phyloP scores from a whole-genome alignment of 768 basidiomycete species.

The Favolaschia claudopus region DNA sequence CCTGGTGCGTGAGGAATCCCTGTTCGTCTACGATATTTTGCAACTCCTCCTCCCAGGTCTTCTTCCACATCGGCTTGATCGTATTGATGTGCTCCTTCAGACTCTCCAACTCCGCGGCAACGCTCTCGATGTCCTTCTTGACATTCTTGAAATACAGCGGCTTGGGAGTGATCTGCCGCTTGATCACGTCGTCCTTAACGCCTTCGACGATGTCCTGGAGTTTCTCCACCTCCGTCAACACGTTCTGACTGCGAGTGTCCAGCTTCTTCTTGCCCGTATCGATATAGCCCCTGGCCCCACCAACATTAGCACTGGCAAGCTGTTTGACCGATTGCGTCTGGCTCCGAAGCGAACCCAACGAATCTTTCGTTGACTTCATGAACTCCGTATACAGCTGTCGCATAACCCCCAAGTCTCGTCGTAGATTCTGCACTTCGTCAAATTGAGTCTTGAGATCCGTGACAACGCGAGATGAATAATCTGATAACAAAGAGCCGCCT shows the following conservation, averaged over 20 bases:
- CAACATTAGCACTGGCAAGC: conserved; percentile 81
- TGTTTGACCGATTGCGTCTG: conserved; percentile 92
- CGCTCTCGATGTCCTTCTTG: conserved; percentile 72
- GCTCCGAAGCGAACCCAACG: conserved; percentile 75
- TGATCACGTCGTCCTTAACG: conserved; percentile 90
- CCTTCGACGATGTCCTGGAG: conserved; percentile 90
- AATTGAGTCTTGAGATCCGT: conserved; percentile 90
- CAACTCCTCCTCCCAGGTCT: conserved; percentile 97
- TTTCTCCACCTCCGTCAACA: conserved; percentile 92
- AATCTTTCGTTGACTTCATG: conserved; percentile 89
- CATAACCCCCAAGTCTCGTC: conserved; percentile 92
- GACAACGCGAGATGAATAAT: conserved; percentile 77
- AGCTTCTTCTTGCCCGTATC: conserved; percentile 92
- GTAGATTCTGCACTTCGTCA: conserved; percentile 93
- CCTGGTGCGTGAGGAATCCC: conserved; percentile 91
- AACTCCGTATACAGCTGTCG: conserved; percentile 95
- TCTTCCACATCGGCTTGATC: conserved; percentile 96
- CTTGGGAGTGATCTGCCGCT: conserved; percentile 87
- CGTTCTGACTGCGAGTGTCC: conserved; percentile 88
- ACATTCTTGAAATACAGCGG: conserved; percentile 72
- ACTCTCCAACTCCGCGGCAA: conserved; percentile 74
- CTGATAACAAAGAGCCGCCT: conserved; percentile 75
- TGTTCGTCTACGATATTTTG: conserved; percentile 98
- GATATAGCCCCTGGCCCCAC: conserved; percentile 87
- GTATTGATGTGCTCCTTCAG: conserved; percentile 87